Percentiles rank a stretch among this genome's conserved stretches.
Conservation (phyloP, 331 rosid species). For the Spiraea crenata region DNA sequence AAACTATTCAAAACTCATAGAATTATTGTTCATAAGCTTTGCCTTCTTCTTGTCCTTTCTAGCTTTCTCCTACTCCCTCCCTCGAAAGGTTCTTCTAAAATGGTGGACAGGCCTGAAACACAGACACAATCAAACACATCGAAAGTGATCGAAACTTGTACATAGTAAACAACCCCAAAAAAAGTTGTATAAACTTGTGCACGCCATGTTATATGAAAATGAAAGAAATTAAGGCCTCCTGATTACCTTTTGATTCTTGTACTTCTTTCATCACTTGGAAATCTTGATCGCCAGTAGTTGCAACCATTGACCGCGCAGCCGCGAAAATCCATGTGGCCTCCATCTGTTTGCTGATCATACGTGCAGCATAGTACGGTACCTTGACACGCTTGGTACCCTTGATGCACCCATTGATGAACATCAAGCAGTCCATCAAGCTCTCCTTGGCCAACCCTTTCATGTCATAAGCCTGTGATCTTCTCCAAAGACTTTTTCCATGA, state of each 20-base stretch:
- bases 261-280: background rate
- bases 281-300: background rate
- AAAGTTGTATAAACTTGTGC: too few relatives aligned
- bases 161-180: constrained; percentile 15
- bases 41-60: constrained; percentile 46
- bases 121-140: background rate
- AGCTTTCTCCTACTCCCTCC: constrained; percentile 33
- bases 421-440: constrained; percentile 70
- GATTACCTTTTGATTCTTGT: constrained; percentile 3
- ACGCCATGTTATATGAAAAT: too few relatives aligned
- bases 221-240: too few relatives aligned
- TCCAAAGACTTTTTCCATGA: constrained; percentile 66
- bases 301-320: constrained; percentile 35
- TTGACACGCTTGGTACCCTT: constrained; percentile 31
- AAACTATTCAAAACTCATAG: too few relatives aligned
- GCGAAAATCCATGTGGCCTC: constrained; percentile 70
- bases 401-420: constrained; percentile 54
- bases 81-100: constrained; percentile 48
- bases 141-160: constrained; percentile 28
- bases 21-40: background rate
- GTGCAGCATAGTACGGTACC: constrained; percentile 62
- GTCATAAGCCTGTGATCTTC: constrained; percentile 82
- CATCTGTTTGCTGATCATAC: constrained; percentile 79
- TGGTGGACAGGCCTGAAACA: constrained; percentile 59
- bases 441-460: constrained; percentile 77